Evolutionary conservation across 2,329 filamentous ascomycete species (phyloP).

Genomic region (Ophiostoma quercus): DNA sequence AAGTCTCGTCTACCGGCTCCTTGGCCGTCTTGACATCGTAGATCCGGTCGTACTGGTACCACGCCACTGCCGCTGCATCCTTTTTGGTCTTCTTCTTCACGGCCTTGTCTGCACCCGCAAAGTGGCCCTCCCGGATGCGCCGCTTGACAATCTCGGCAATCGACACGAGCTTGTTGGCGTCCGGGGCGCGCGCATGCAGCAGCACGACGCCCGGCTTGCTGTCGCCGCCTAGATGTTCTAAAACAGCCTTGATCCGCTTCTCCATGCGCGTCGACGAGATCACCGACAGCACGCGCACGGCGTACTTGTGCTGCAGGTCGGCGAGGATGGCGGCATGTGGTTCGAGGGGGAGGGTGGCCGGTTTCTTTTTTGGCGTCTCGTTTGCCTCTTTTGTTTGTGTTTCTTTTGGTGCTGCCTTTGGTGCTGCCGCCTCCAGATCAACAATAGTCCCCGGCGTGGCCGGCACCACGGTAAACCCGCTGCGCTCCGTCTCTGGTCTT

Average conservation of each 20-base stretch:
- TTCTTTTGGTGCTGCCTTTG: constrained; percentile 13
- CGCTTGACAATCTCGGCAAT: constrained; percentile 62
- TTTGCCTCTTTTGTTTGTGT: constrained; percentile 31
- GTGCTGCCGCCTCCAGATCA: neutral
- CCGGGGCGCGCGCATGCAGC: constrained; percentile 46
- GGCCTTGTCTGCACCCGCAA: neutral
- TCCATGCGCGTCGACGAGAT: constrained; percentile 57
- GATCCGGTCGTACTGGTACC: constrained; percentile 55
- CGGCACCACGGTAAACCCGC: constrained; percentile 15
- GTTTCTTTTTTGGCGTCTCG: constrained; percentile 22
- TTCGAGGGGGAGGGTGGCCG: constrained; percentile 32
- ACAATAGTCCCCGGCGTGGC: constrained; percentile 20
- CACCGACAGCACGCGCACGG: constrained; percentile 49
- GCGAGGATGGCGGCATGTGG: constrained; percentile 41
- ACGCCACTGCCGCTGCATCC: constrained; percentile 29
- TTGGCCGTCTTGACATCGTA: constrained; percentile 43
- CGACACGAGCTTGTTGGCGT: constrained; percentile 61
- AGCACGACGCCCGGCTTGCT: constrained; percentile 38
- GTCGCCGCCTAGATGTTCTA: constrained; percentile 40
- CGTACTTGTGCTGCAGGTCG: constrained; percentile 44
- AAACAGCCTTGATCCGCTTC: constrained; percentile 46
- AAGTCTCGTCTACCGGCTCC: too few relatives aligned
- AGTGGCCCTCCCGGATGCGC: constrained; percentile 42
- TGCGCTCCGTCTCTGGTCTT: neutral
- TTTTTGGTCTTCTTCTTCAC: neutral